Conservation (phyloP, 192 early-diverging fungal species). For the Coemansia sp. region DNA sequence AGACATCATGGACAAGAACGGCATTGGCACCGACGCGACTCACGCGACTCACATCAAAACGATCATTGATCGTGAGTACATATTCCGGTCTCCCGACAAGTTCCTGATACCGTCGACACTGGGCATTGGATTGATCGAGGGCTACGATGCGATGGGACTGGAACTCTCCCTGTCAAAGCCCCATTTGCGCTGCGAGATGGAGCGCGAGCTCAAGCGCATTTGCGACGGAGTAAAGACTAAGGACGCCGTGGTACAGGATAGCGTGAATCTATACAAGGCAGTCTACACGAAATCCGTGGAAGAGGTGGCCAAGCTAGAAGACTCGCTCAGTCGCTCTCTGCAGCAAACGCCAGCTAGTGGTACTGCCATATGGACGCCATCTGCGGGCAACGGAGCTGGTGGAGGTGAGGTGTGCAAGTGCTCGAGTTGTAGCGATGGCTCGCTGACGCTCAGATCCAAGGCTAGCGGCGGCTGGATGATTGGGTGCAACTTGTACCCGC, state of each 20-base stretch:
- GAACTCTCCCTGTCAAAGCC: constrained; percentile 91
- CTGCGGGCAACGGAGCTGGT: not conserved
- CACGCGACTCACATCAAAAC: constrained; percentile 96
- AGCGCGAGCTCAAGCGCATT: constrained; percentile 76
- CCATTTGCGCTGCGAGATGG: constrained; percentile 82
- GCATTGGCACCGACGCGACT: constrained; percentile 97
- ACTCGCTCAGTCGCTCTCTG: constrained; percentile 44
- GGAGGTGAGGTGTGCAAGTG: constrained; percentile 33
- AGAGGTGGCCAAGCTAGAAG: constrained; percentile 58
- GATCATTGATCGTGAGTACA: constrained; percentile 88
- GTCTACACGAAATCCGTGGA: constrained; percentile 64
- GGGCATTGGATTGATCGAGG: constrained; percentile 84
- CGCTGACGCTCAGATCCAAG: constrained; percentile 7
- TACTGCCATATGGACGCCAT: constrained; percentile 11
- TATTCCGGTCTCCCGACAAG: constrained; percentile 63
- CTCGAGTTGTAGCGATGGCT: constrained; percentile 14
- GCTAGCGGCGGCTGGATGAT: constrained; percentile 31
- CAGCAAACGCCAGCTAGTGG: constrained; percentile 15
- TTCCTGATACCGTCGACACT: constrained; percentile 77
- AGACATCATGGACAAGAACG: constrained; percentile 88
- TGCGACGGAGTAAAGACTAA: constrained; percentile 68
- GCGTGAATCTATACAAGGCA: constrained; percentile 67
- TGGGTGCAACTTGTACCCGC: constrained; percentile 56
- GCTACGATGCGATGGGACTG: constrained; percentile 86
- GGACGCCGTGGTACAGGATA: constrained; percentile 70